Base-by-base conservation (phyloP, 441 rosid genomes). In the Capsella rubella region DNA sequence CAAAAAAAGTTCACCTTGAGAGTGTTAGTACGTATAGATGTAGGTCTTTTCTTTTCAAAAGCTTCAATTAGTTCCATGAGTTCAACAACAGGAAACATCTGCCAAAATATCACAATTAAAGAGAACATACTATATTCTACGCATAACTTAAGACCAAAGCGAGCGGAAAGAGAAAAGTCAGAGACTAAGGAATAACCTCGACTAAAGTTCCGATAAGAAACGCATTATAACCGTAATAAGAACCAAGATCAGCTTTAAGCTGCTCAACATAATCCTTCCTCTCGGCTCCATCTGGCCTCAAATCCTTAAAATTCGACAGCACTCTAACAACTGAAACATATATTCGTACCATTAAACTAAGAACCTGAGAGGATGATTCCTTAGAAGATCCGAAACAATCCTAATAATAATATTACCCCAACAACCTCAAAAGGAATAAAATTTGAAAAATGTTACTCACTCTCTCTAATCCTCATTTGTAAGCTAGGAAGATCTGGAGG, bases 41-140 rank as follows among this genome's bases (percentile, higher is more conserved):
- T 86, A 81, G 99, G 99, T 62, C 99, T 83, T 71, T 89, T 87
- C 89, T 87, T 92, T 84, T 95, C 99, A 82, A 82, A 90, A 76
- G 97, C 87, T 86, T 92, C 93, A 53, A 95, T 82, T 53, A 92
- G 91, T 75, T 92, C 97, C 85, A 88, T 80, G 51, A 95, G 96
- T 81, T 95, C 99, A 77, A 89, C 92, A 27, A 86, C 88, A 13
- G 96, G 96, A 84, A 95, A 92, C 98, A 95, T 90, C 99, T 95
- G 87, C 42, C 66, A 72, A 37, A 31, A 71, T 8, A 80, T 64
- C 18, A 29, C 16, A 73, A 43, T 50, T 56, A 49, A 54, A 7
- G 14, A 18, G 28, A 56, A 56, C 13, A 32, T 14, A 42, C 4
- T 14, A 13, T 42, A 32, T 13, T 32, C 9, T 8, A 42, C 8